Base-by-base conservation (phyloP, 2,329 filamentous ascomycete species). In the Beauveria caledonica region DNA sequence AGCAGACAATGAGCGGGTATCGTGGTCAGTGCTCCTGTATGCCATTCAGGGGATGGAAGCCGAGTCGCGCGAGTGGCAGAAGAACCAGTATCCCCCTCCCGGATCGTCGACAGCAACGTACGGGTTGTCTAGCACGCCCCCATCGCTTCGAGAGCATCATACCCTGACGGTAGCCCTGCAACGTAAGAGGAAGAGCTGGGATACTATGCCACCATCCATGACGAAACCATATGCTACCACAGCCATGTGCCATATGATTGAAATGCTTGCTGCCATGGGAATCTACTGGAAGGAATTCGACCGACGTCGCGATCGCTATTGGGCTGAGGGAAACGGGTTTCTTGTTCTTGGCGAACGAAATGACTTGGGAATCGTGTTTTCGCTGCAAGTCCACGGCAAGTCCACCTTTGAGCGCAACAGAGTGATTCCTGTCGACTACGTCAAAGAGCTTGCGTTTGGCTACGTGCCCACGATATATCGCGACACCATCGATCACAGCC, bases 221-320 rank as follows among this genome's bases (percentile, higher is more conserved):
- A 74, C 72, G 40, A 78, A 78, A 40, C 80, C 80, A 0, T 82
- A 80, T 54, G 80, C 79, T 3, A 82, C 78, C 0, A 82, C 77
- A 0, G 79, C 80, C n/a, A 80, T 83, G 62, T 81, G 77, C 59
- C 81, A 83, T 63, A 68, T 83, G 3, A 69, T 84, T 33, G 81
- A 83, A 71, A 78, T 83, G 62, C 74, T 80, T 27, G 79, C 79
- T 5, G 77, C 79, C 61, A 70, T 84, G 17, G 80, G 82, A 8
- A 74, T 85, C 8, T 77, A 85, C 68, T 85, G 82, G 82, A 81
- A 80, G 63, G 78, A 81, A 58, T 85, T 85, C 64, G 79, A 84
- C 64, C 74, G 79, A 39, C 76, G 70, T 9, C 70, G 70, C 13
- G 78, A 83, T 64, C 76, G 77, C 19, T 80, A 83, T 54, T 77